Percentiles rank a stretch among this genome's conserved stretches.
These are phyloP conservation scores for Bipolaris gigantea DNA, from an alignment of 2,329 filamentous ascomycete genomes.

Conservation along the genomic window DNA sequence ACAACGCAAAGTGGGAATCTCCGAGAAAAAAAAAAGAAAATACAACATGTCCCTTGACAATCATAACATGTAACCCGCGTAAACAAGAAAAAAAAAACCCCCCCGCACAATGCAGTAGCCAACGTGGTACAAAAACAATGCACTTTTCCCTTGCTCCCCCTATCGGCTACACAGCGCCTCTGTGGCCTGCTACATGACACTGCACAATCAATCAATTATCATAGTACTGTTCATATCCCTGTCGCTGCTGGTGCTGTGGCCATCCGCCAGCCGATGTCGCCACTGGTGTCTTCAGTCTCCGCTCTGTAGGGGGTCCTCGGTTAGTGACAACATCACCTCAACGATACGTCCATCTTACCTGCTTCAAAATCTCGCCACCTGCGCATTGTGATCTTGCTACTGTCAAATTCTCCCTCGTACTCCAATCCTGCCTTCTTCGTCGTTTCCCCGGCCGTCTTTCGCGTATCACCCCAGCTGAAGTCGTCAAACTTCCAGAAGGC, in stretches of 20 bases:
- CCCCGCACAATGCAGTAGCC: constrained; percentile 33
- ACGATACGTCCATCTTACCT: constrained; percentile 50
- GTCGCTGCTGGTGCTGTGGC: constrained; percentile 29
- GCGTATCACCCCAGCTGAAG: constrained; percentile 98
- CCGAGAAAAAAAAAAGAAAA: constrained; percentile 3
- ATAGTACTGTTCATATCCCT: constrained; percentile 46
- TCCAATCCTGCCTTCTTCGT: constrained; percentile 84
- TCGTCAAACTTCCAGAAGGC: constrained; percentile 99
- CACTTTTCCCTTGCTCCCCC: constrained; percentile 27
- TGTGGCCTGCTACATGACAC: constrained; percentile 32
- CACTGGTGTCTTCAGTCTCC: constrained; percentile 46
- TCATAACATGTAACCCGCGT: neutral
- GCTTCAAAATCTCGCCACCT: constrained; percentile 92
- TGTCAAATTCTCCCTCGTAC: constrained; percentile 94
- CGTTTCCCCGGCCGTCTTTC: constrained; percentile 90
- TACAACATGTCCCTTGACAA: neutral
- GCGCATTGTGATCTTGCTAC: constrained; percentile 99
- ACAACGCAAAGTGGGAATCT: constrained; percentile 5
- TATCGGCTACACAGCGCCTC: constrained; percentile 18
- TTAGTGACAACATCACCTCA: constrained; percentile 32
- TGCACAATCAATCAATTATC: constrained; percentile 39
- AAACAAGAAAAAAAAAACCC: constrained; percentile 14
- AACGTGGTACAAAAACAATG: constrained; percentile 29
- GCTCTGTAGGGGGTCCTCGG: constrained; percentile 41
- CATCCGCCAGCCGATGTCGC: constrained; percentile 41